These are phyloP conservation scores for Incumbomyces lentus DNA, from an alignment of 2,329 filamentous ascomycete genomes.

Conservation along the genomic window DNA sequence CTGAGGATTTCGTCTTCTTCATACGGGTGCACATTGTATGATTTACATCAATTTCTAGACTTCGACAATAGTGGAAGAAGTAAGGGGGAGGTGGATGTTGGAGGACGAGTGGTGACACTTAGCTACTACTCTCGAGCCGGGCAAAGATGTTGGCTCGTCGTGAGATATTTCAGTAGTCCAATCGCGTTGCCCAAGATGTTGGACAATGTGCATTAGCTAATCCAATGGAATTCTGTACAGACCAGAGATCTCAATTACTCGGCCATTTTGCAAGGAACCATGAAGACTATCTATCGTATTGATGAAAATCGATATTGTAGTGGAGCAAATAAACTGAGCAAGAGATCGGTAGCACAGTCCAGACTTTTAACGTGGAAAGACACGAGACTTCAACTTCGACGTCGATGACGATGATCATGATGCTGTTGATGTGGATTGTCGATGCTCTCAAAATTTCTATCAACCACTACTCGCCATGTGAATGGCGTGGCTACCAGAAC, in stretches of 20 bases:
- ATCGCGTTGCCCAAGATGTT: not conserved
- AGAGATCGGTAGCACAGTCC: too few relatives aligned
- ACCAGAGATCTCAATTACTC: not conserved
- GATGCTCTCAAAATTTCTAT: too few relatives aligned
- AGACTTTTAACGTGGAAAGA: too few relatives aligned
- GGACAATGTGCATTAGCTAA: constrained; percentile 3
- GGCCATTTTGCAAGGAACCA: too few relatives aligned
- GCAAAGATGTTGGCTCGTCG: not conserved
- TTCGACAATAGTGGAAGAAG: not conserved
- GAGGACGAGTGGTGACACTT: not conserved
- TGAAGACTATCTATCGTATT: too few relatives aligned
- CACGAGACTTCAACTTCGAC: too few relatives aligned
- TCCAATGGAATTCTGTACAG: constrained; percentile 4
- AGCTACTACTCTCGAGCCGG: not conserved
- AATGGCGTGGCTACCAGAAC: too few relatives aligned
- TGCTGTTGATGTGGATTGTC: too few relatives aligned
- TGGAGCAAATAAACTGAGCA: too few relatives aligned
- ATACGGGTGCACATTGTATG: constrained; percentile 1
- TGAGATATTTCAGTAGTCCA: constrained; percentile 4
- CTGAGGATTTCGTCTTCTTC: not conserved
- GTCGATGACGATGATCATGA: too few relatives aligned
- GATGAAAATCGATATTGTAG: too few relatives aligned
- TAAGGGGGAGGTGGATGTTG: not conserved
- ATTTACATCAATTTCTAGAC: constrained; percentile 1
- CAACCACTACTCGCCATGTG: too few relatives aligned